These are phyloP conservation scores for Ceratocystis alfenasii DNA, from an alignment of 2,329 filamentous ascomycete genomes.

Conservation along the genomic window DNA sequence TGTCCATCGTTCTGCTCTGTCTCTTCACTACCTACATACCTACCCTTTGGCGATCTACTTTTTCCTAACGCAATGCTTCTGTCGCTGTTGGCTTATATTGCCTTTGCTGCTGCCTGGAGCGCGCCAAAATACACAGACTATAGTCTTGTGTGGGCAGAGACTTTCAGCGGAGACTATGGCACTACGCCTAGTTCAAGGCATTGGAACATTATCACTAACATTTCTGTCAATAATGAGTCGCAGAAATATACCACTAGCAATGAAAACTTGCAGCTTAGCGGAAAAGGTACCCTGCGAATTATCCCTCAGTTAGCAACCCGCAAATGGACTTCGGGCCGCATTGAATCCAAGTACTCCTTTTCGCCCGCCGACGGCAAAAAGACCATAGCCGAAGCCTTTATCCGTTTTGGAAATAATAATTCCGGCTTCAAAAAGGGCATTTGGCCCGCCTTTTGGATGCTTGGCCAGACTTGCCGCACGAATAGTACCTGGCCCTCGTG, in stretches of 20 bases:
- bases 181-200: conserved; percentile 28
- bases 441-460: conserved; percentile 49
- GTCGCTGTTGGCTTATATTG: conserved; percentile 24
- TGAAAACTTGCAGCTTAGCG: conserved; percentile 40
- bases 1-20: neutral
- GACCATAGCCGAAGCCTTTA: conserved; percentile 36
- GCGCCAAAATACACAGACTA: conserved; percentile 33
- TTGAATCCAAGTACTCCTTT: conserved; percentile 39
- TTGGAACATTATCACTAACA: conserved; percentile 35
- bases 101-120: conserved; percentile 30
- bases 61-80: conserved; percentile 14
- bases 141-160: conserved; percentile 34
- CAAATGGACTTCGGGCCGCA: conserved; percentile 44
- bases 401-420: conserved; percentile 37
- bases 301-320: conserved; percentile 34
- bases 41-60: neutral
- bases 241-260: conserved; percentile 38
- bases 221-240: conserved; percentile 41
- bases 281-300: conserved; percentile 40
- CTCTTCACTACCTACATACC: neutral
- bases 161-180: conserved; percentile 33
- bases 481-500: conserved; percentile 41
- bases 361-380: conserved; percentile 36
- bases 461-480: conserved; percentile 39
- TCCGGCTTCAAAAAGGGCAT: conserved; percentile 39